Evolutionary conservation across 78 protist genomes (phyloP), one percentile per base, ranked within the genome.

Genomic region (Corallochytrium limacisporum): DNA sequence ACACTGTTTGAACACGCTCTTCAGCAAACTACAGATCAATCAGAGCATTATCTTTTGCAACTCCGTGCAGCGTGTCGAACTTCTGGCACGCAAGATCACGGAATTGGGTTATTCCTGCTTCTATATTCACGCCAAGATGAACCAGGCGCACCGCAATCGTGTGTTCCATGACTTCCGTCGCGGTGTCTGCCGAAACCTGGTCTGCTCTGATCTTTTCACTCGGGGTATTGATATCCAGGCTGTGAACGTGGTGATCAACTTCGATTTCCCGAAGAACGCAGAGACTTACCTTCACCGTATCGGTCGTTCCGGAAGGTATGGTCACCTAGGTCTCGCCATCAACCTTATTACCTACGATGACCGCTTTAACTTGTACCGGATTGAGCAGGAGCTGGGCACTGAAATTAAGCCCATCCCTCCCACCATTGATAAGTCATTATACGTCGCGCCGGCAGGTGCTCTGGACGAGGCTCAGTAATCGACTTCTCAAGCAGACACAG

Each of bases 221-320:
- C 82, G 97, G 22, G 97, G 97, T 61, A 95, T 97, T 62, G 99
- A 97, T 69, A 82, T 93, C 51, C 98, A 79, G 50, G 83, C 94
- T 2, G 99, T 97, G 59, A 95, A 95, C 71, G 98, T 97, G 4
- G 99, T 95, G 75, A 85, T 97, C 90, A 97, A 97, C 85, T 97
- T 93, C 66, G 93, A 82, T 73, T 63, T 82, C 60, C 88, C 92
- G 48, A 33, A 62, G 71, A 69, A 74, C 10, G 40, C 69, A 4
- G 77, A 77, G 59, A 66, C 79, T 37, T 85, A 85, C 77, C 50
- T 72, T 35, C 69, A 72, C 56, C 83, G 99, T 40, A 95, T 97
- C 29, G 99, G 99, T 44, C 91, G 99, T 20, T 74, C 88, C 1
- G 99, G 99, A 6, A 82, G 99, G 31, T 94, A 81, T 53, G 99